Percentiles rank a stretch among this genome's conserved stretches.
Evolutionary conservation across 202 grass and related monocot genomes (phyloP).

Genomic region (Zoysia matrella): DNA sequence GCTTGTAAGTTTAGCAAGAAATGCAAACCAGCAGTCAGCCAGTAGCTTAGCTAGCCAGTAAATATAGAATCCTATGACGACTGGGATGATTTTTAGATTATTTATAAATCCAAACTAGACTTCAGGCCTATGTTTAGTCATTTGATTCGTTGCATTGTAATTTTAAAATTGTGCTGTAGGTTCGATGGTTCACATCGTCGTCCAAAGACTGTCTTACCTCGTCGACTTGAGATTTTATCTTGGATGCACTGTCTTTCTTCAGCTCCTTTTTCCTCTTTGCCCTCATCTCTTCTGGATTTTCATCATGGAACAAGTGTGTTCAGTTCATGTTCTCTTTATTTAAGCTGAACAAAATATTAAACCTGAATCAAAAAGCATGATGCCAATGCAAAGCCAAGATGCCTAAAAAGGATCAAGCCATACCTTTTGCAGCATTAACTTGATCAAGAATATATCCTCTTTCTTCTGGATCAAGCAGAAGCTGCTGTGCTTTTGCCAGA

Average conservation of each 20-base stretch:
- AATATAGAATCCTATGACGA: background rate
- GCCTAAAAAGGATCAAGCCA: background rate
- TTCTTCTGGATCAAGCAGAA: slow-evolving; percentile 90
- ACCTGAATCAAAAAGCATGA: background rate
- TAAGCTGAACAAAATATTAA: slow-evolving; percentile 21
- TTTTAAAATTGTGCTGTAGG: no score
- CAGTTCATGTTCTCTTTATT: slow-evolving; percentile 6
- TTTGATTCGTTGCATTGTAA: background rate
- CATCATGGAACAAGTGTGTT: slow-evolving; percentile 34
- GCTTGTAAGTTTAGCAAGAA: background rate
- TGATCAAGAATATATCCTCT: slow-evolving; percentile 88
- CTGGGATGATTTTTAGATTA: background rate
- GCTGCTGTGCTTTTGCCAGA: slow-evolving; percentile 87
- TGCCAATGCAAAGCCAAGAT: background rate
- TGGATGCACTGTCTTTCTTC: slow-evolving; percentile 94
- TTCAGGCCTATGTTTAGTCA: background rate
- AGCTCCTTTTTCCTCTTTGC: slow-evolving; percentile 93
- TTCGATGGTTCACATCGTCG: no score
- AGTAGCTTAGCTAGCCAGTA: background rate
- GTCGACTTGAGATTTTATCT: slow-evolving; percentile 90
- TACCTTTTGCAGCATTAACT: slow-evolving; percentile 93
- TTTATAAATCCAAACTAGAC: background rate
- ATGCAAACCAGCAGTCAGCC: background rate
- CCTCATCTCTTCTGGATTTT: slow-evolving; percentile 80
- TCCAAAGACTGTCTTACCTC: slow-evolving; percentile 49